Conservation (phyloP, 2,329 filamentous ascomycete genomes). For the Atkinsonella hypoxylon region DNA sequence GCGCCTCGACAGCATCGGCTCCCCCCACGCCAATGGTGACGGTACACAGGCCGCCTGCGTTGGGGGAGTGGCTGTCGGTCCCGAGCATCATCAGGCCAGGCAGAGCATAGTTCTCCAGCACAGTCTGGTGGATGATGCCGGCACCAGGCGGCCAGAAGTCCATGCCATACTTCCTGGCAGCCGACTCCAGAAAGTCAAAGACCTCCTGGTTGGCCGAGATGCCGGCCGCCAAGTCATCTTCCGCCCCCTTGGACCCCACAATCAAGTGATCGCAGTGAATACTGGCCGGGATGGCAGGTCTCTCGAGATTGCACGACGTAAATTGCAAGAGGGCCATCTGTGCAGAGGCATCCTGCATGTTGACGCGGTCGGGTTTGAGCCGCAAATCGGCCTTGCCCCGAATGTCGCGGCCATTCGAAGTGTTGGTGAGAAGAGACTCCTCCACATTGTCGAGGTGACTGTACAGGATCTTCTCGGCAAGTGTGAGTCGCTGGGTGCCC, state of each 20-base stretch:
- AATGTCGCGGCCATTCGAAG: constrained; percentile 72
- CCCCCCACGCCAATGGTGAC: constrained; percentile 96
- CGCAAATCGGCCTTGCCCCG: constrained; percentile 86
- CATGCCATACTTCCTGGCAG: constrained; percentile 81
- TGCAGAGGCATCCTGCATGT: constrained; percentile 97
- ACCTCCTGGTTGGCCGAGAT: constrained; percentile 93
- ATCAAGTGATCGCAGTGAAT: constrained; percentile 99
- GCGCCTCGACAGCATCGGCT: constrained; percentile 90
- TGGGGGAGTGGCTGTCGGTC: constrained; percentile 94
- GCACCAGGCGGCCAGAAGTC: constrained; percentile 93
- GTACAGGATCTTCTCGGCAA: constrained; percentile 98
- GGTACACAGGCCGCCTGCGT: constrained; percentile 86
- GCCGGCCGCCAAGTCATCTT: constrained; percentile 70
- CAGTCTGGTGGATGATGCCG: constrained; percentile 94
- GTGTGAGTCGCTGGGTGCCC: constrained; percentile 56
- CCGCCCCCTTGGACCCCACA: constrained; percentile 82
- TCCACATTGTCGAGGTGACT: constrained; percentile 84
- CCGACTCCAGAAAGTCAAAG: constrained; percentile 92
- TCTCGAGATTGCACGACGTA: constrained; percentile 87
- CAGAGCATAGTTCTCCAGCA: constrained; percentile 95
- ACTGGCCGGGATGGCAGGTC: constrained; percentile 86
- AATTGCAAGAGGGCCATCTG: constrained; percentile 98
- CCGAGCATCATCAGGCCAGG: constrained; percentile 98
- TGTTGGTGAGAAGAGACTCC: constrained; percentile 73
- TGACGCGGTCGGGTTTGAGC: constrained; percentile 92